Conservation (phyloP, 2,329 filamentous ascomycete genomes). For the Fusarium sp. region DNA sequence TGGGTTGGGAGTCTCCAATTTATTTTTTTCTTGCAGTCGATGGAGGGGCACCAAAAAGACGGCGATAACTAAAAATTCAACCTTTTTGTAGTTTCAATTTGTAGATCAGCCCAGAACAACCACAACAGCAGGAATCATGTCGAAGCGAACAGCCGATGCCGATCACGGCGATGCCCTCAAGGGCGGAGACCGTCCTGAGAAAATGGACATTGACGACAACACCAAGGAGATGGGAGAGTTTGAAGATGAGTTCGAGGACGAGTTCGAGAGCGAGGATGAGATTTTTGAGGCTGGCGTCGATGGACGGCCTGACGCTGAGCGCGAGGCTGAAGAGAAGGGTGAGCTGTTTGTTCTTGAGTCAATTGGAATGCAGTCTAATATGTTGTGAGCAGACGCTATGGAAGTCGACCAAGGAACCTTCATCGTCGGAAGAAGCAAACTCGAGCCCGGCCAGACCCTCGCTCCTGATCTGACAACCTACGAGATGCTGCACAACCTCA, state of each 20-base stretch:
- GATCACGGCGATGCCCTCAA: constrained; percentile 66
- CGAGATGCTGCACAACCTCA: constrained; percentile 95
- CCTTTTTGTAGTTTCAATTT: constrained; percentile 27
- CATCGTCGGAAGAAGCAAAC: constrained; percentile 92
- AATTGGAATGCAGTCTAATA: background rate
- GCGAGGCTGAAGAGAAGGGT: constrained; percentile 86
- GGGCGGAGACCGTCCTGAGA: constrained; percentile 71
- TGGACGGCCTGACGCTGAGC: constrained; percentile 89
- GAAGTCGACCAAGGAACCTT: constrained; percentile 95
- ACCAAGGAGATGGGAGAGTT: constrained; percentile 80
- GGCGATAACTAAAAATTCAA: constrained; percentile 31
- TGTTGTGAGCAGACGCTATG: constrained; percentile 74
- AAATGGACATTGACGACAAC: constrained; percentile 74
- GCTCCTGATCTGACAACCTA: constrained; percentile 95
- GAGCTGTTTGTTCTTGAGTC: background rate
- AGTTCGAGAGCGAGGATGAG: constrained; percentile 90
- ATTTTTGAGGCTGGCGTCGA: constrained; percentile 95
- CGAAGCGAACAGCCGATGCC: constrained; percentile 69
- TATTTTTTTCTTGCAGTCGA: constrained; percentile 29
- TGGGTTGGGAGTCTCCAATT: constrained; percentile 27
- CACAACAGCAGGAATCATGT: constrained; percentile 59
- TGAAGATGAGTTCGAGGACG: constrained; percentile 94
- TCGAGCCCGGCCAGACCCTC: constrained; percentile 90
- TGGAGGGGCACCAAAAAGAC: constrained; percentile 42
- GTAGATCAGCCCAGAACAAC: constrained; percentile 1